These are phyloP conservation scores for Colletotrichum nymphaeae DNA, from an alignment of 2,329 filamentous ascomycete species.

Conservation along the genomic window DNA sequence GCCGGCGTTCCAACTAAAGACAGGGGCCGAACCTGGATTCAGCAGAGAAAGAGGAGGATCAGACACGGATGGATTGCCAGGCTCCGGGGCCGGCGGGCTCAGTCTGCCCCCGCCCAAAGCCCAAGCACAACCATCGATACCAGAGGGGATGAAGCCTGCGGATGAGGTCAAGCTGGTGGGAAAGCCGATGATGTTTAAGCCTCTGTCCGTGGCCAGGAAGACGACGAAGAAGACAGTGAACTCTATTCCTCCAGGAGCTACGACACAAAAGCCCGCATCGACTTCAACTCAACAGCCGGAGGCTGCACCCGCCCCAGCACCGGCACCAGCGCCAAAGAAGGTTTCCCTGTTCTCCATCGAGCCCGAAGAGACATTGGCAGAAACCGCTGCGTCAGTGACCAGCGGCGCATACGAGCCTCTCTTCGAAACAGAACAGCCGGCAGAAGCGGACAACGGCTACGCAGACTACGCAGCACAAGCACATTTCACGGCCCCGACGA, in stretches of 20 bases:
- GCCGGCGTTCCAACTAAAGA: conserved; percentile 75
- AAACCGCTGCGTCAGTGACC: conserved; percentile 23
- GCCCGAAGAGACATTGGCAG: conserved; percentile 39
- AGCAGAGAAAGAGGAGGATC: conserved; percentile 73
- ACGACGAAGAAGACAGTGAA: conserved; percentile 71
- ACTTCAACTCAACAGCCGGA: not conserved
- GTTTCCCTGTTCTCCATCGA: conserved; percentile 78
- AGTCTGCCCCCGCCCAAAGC: conserved; percentile 56
- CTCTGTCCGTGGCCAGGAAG: conserved; percentile 84
- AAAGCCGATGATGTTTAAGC: conserved; percentile 89
- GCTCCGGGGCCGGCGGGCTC: conserved; percentile 41
- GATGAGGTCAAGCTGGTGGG: conserved; percentile 77
- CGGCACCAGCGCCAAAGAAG: conserved; percentile 56
- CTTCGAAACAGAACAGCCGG: conserved; percentile 50
- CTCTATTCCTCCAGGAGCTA: conserved; percentile 32
- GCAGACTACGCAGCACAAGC: conserved; percentile 49
- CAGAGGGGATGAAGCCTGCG: conserved; percentile 67
- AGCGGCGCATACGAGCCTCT: conserved; percentile 62
- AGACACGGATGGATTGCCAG: conserved; percentile 40
- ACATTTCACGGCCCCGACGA: conserved; percentile 44
- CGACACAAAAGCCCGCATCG: conserved; percentile 29
- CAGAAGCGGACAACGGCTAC: conserved; percentile 40
- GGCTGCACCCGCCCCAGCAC: conserved; percentile 35
- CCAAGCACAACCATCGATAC: conserved; percentile 59
- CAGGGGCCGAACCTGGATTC: conserved; percentile 85